Conservation (phyloP, 2,329 filamentous ascomycete genomes). For the Aspergillus quadricinctus region DNA sequence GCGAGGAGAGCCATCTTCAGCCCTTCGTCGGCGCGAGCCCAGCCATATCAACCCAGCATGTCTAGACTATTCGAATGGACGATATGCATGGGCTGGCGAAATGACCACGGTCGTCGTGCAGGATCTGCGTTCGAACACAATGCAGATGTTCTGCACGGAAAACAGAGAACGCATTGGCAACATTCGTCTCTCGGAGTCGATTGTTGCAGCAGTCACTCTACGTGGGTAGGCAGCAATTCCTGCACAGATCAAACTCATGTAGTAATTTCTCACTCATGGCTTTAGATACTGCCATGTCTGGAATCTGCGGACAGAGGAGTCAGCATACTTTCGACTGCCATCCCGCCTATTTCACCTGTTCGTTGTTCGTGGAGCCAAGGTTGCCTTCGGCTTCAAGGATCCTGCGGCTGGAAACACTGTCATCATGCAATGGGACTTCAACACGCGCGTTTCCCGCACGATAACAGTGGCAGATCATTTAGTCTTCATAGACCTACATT, state of each 20-base stretch:
- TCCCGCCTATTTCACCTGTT: slow-evolving; percentile 15
- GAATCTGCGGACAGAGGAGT: slow-evolving; percentile 18
- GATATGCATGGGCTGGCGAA: slow-evolving; percentile 17
- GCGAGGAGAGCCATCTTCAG: slow-evolving; percentile 17
- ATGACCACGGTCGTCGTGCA: slow-evolving; percentile 11
- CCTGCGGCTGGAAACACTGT: neutral
- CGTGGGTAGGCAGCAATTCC: slow-evolving; percentile 18
- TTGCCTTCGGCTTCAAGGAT: slow-evolving; percentile 17
- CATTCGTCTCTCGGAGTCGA: slow-evolving; percentile 17
- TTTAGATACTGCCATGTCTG: slow-evolving; percentile 30
- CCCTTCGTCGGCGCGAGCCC: neutral
- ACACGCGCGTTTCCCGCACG: slow-evolving; percentile 12
- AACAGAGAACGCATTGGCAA: slow-evolving; percentile 17
- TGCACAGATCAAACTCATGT: neutral
- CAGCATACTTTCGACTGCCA: slow-evolving; percentile 25
- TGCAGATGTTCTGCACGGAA: slow-evolving; percentile 15
- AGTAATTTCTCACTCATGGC: neutral
- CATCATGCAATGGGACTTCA: slow-evolving; percentile 21
- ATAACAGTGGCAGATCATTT: slow-evolving; percentile 6
- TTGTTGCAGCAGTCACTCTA: slow-evolving; percentile 17
- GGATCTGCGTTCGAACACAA: slow-evolving; percentile 7
- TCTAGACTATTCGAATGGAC: slow-evolving; percentile 18
- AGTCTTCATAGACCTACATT: slow-evolving; percentile 14
- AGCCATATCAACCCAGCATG: neutral
- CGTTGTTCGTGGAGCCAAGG: slow-evolving; percentile 15